These are phyloP conservation scores for Thalassiosira livingstoniorum DNA, from an alignment of 352 stramenopile genomes.

Conservation along the genomic window DNA sequence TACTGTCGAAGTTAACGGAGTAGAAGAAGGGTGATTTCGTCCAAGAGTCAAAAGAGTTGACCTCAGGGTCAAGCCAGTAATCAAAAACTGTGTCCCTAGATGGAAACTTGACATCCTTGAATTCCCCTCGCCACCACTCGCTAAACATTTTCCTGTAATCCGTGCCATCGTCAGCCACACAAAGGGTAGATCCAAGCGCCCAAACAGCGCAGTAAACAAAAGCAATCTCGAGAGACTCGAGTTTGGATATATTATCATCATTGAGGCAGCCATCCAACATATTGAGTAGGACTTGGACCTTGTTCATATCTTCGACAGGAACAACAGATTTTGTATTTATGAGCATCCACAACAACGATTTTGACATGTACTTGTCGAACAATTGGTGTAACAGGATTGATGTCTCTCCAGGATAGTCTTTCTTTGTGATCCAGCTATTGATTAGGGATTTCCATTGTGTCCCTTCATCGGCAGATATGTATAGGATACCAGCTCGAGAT, in stretches of 20 bases:
- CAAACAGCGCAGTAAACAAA: conserved; percentile 96
- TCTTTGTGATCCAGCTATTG: conserved; percentile 92
- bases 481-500: conserved; percentile 94
- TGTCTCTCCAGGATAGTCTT: conserved; percentile 89
- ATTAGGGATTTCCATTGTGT: conserved; percentile 95
- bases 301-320: conserved; percentile 91
- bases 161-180: conserved; percentile 88
- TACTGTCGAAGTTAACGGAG: conserved; percentile 91
- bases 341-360: conserved; percentile 91
- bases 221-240: conserved; percentile 94
- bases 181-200: conserved; percentile 94
- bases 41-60: conserved; percentile 93
- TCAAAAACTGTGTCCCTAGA: conserved; percentile 96
- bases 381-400: conserved; percentile 87
- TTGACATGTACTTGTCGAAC: conserved; percentile 96
- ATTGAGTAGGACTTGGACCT: conserved; percentile 95
- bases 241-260: conserved; percentile 72
- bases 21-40: conserved; percentile 86
- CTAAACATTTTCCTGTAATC: conserved; percentile 88
- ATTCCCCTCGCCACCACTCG: conserved; percentile 80
- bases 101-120: conserved; percentile 89
- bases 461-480: conserved; percentile 91
- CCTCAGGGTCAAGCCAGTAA: conserved; percentile 95
- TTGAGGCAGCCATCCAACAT: conserved; percentile 92
- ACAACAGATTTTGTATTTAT: conserved; percentile 94